These are phyloP conservation scores for Tricholoma bakamatsutake DNA, from an alignment of 768 basidiomycete genomes.

Conservation along the genomic window DNA sequence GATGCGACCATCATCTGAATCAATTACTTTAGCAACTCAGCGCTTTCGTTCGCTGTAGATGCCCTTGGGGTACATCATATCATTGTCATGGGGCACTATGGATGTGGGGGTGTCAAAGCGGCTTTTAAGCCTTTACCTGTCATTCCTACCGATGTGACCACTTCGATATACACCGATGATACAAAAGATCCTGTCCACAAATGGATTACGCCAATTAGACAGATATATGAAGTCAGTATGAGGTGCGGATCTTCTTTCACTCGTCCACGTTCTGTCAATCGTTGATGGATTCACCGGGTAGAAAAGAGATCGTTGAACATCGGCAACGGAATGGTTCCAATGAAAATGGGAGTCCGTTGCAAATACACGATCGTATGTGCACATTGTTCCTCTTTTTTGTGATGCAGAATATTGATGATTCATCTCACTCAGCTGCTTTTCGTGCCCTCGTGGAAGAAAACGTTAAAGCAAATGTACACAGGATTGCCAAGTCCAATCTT, in stretches of 20 bases:
- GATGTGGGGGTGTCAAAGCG: constrained; percentile 36
- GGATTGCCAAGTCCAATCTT: constrained; percentile 13
- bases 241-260: constrained; percentile 17
- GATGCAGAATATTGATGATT: neutral
- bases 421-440: constrained; percentile 28
- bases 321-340: neutral
- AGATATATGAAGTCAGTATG: constrained; percentile 28
- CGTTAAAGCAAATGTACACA: constrained; percentile 24
- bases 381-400: neutral
- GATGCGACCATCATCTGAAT: neutral
- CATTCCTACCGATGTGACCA: neutral
- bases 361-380: neutral
- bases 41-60: constrained; percentile 34
- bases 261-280: neutral
- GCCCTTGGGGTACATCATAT: constrained; percentile 32
- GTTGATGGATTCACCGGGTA: constrained; percentile 29
- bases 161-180: neutral
- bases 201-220: constrained; percentile 36
- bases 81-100: constrained; percentile 40
- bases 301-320: constrained; percentile 18
- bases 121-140: constrained; percentile 23
- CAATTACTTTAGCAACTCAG: constrained; percentile 20
- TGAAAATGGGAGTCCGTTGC: neutral
- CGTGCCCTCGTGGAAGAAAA: constrained; percentile 41
- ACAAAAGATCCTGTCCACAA: constrained; percentile 30